Evolutionary conservation across 2,329 filamentous ascomycete species (phyloP).

Genomic region (Ophidiomyces ophidiicola): DNA sequence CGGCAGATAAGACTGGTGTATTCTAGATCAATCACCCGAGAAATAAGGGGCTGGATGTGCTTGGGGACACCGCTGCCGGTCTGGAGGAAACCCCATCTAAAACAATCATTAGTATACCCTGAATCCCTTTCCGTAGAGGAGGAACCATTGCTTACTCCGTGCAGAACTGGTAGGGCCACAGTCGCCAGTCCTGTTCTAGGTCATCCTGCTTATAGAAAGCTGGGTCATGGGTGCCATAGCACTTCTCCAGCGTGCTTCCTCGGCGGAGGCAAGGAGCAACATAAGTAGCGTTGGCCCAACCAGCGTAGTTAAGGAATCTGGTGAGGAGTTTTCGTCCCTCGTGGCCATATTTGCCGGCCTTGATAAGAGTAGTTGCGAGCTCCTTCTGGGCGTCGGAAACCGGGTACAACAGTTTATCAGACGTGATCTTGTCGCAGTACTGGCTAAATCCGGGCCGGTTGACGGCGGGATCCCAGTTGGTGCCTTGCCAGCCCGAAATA

Average conservation of each 20-base stretch:
- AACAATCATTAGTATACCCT: not conserved
- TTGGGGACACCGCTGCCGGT: conserved; percentile 58
- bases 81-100: conserved; percentile 64
- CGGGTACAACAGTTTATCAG: conserved; percentile 33
- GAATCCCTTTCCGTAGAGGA: too few relatives aligned
- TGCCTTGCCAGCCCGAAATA: conserved; percentile 42
- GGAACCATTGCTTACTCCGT: conserved; percentile 28
- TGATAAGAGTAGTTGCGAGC: conserved; percentile 36
- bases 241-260: conserved; percentile 37
- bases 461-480: conserved; percentile 49
- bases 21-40: conserved; percentile 53
- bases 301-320: conserved; percentile 45
- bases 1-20: conserved; percentile 53
- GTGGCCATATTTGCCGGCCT: conserved; percentile 37
- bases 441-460: conserved; percentile 39
- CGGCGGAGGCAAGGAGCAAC: conserved; percentile 30
- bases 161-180: conserved; percentile 49
- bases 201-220: conserved; percentile 37
- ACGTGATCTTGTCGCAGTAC: conserved; percentile 47
- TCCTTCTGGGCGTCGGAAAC: conserved; percentile 27
- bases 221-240: conserved; percentile 40
- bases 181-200: conserved; percentile 34
- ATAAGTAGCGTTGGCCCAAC: conserved; percentile 39
- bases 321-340: conserved; percentile 35
- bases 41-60: conserved; percentile 55